Percentiles rank a stretch among this genome's conserved stretches.
phyloP scores from a whole-genome alignment of 2,329 filamentous ascomycete species.

The Stemphylium lycopersici region DNA sequence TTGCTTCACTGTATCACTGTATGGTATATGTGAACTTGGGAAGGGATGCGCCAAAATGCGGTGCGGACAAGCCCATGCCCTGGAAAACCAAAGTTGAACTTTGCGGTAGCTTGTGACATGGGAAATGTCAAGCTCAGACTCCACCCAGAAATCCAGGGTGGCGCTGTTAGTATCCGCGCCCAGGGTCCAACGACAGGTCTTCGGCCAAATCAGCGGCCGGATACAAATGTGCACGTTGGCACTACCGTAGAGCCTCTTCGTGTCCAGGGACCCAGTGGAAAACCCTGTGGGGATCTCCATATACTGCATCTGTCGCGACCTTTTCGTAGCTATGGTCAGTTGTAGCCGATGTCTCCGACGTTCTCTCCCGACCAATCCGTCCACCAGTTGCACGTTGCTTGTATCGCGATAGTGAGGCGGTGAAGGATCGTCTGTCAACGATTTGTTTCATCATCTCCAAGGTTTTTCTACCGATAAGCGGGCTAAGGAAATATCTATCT shows the following conservation, averaged over 20 bases:
- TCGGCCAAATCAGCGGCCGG: constrained; percentile 8
- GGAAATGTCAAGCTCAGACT: constrained; percentile 22
- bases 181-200: constrained; percentile 10
- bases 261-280: neutral
- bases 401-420: constrained; percentile 13
- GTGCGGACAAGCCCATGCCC: constrained; percentile 17
- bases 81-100: constrained; percentile 13
- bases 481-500: neutral
- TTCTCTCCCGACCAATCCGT: neutral
- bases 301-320: neutral
- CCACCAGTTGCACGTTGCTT: neutral
- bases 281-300: constrained; percentile 4
- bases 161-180: constrained; percentile 17
- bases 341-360: neutral
- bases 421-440: constrained; percentile 19
- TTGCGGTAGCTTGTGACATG: constrained; percentile 21
- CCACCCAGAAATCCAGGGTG: constrained; percentile 19
- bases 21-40: neutral
- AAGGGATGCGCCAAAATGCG: constrained; percentile 4
- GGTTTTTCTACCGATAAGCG: constrained; percentile 5
- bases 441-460: neutral
- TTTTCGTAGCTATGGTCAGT: constrained; percentile 1
- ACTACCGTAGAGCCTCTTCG: constrained; percentile 12
- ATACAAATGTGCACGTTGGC: constrained; percentile 1
- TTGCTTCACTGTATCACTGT: neutral